Evolutionary conservation across 2,329 filamentous ascomycete species (phyloP), one percentile per base, ranked within the genome.

Genomic region (Colletotrichum lini): DNA sequence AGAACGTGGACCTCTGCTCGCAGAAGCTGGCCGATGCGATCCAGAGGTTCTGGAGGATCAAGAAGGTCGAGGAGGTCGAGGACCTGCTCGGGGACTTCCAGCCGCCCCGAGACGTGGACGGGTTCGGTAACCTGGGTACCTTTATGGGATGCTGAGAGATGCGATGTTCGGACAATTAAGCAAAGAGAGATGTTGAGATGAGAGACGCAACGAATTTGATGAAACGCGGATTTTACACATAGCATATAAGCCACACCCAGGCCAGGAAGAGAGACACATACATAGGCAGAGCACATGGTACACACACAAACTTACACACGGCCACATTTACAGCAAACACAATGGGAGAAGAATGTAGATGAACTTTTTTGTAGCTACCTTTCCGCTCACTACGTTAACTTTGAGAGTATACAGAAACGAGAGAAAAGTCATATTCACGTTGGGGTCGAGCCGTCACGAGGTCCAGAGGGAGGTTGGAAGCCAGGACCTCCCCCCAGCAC

Each of bases 31-130:
- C 89, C 0, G 86, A 90, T 44, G 94, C 92, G 0, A 87, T 94
- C 23, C 87, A 90, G 70, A 87, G 85, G 30, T 98, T 98, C 80
- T 98, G 93, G 91, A 86, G 87, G 73, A 90, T 96, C 75, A 93
- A 91, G 84, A 87, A 89, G 63, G 86, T 87, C 73, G 84, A 86
- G 77, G 87, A 89, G 73, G 88, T 96, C 75, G 91, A 94, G 80
- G 86, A 90, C 70, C 78, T 94, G 35, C 72, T 89, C n/a, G 78
- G 81, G 16, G 82, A 83, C 61, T 69, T 80, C 16, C 74, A 76
- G 1, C 30, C 62, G 2, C 60, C 75, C 16, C 67, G 72, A 8
- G 75, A 69, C 1, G 72, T 73, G 16, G 78, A 79, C 2, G 76
- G 70, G 2, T 23, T 79, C 53, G 76, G 73, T 6, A 80, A 82